Base-by-base conservation (phyloP, 768 basidiomycete genomes). In the Porphyrellus cyaneotinctus region DNA sequence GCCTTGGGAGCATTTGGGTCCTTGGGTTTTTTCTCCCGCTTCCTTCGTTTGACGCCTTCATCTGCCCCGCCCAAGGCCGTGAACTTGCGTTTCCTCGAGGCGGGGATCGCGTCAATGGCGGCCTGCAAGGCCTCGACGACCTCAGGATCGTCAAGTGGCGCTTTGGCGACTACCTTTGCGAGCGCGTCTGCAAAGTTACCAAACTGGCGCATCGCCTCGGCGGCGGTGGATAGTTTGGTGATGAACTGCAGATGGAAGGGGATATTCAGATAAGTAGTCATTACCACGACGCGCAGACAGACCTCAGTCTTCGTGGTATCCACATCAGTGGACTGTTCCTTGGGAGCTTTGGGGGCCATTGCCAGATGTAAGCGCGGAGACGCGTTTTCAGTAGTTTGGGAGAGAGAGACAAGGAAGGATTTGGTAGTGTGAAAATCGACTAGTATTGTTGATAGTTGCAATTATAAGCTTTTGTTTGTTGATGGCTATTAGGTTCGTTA, bases 1-100 rank as follows among this genome's bases (percentile, higher is more conserved):
- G 92, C 85, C 68, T 95, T 97, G 30, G 95, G 95, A 52, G 93
- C 93, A 70, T 94, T 88, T 18, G 94, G 93, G 63, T 98, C 95
- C 70, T 86, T 84, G 36, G 64, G 76, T 61, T 87, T 86, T 71
- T 85, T 92, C 51, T 69, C 70, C 42, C 70, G 64, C 49, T 56
- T 72, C 37, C 58, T 64, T 53, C 64, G 59, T 56, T 63, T 70
- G 12, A 72, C 76, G 24, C 63, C 69, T 43, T 75, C 78, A 5
- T 67, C 73, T 11, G 57, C 68, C n/a, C 60, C 62, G 23, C 73
- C 71, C 17, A 54, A 31, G 37, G 26, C 49, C 0, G 62, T 43
- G 33, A 67, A 52, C 63, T 82, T 86, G 64, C 82, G 81, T 67
- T 88, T 88, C 55, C 74, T 77, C 22, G 68, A 66, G 12, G 66